Base-by-base conservation (phyloP, 176 grass and related monocot genomes). In the Aegilops bicornis region DNA sequence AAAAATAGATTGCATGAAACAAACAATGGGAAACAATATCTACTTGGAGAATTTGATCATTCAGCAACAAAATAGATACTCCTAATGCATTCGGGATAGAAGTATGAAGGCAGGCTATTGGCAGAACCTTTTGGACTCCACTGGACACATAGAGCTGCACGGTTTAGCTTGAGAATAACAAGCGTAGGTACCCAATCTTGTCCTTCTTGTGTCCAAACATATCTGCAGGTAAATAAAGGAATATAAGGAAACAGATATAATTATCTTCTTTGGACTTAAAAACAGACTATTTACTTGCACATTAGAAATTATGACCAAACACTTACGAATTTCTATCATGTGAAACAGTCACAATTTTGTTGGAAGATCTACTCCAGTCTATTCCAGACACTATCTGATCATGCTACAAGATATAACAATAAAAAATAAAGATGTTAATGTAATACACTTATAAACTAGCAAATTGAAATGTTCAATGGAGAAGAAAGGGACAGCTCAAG, bases 311-410 rank as follows among this genome's bases (percentile, higher is more conserved):
- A 52, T 14, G 59, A n/a, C 25, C 35, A 11, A 24, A 65, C 70
- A 54, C 95, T 98, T 89, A 98, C 97, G 92, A 96, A 83, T 98
- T 98, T 70, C 96, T 88, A 88, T 98, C 96, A 92, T 98, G 96
- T 80, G 96, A 98, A 76, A 94, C 97, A 22, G 97, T 96, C 39
- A 98, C 97, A 5, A 98, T 96, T 87, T 98, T 98, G 87, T 98
- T 98, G 77, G 94, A 89, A 76, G 80, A 92, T 86, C 78, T 52
- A 75, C 94, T 90, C 97, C 97, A 98, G 74, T 98, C 97, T 72
- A 98, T 98, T 85, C 97, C 97, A 64, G 92, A 98, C 36, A 98
- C 89, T 78, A 98, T 91, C 87, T 98, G 97, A 87, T 98, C 97
- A 87, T 98, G 97, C 97, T 98, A 73, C 76, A 83, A 86, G 70